Conservation (phyloP, 495 filamentous ascomycete genomes). For the Sordaria brevicollis region DNA sequence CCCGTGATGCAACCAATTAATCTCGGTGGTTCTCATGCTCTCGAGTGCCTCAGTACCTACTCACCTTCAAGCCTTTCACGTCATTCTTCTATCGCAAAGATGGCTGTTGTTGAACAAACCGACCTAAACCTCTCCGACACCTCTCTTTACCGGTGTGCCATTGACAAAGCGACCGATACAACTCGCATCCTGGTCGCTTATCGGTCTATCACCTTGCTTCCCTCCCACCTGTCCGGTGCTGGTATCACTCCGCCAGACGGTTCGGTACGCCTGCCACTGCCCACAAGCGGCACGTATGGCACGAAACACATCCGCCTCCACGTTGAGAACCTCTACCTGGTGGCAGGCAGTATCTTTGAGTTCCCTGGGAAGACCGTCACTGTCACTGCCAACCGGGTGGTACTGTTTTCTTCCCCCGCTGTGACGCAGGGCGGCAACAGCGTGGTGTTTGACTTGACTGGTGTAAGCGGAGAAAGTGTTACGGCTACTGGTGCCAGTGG, state of each 20-base stretch:
- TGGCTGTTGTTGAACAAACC: neutral
- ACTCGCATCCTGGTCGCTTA: neutral
- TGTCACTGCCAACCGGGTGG: neutral
- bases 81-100: no score
- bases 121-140: neutral
- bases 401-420: neutral
- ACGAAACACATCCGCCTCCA: neutral
- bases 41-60: neutral
- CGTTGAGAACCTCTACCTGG: neutral
- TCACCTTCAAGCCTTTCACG: neutral
- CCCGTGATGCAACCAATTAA: neutral
- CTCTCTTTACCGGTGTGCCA: neutral
- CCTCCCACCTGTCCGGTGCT: neutral
- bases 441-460: neutral
- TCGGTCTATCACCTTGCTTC: neutral
- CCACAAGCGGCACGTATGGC: neutral
- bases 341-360: neutral
- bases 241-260: neutral
- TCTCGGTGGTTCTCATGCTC: neutral
- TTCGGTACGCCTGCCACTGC: neutral
- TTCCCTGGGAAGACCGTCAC: neutral
- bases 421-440: neutral
- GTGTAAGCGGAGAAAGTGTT: neutral
- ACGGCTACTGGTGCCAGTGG: neutral
- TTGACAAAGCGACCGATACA: neutral